Conservation (phyloP, 164 flowering plant genomes). For the Chimonanthus salicifolius region DNA sequence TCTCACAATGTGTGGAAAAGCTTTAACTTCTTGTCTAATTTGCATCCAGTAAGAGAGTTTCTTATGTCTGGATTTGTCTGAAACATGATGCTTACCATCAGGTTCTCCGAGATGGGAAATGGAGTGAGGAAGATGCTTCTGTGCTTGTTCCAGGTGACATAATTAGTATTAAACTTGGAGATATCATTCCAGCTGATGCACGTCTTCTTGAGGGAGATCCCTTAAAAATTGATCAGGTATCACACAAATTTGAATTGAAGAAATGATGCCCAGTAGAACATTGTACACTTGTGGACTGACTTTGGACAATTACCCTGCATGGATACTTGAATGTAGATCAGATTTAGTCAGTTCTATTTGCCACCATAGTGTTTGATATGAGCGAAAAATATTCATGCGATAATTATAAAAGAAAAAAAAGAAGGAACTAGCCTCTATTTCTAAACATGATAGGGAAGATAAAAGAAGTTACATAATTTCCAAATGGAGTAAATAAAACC, state of each 20-base stretch:
- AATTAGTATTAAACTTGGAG: conserved; percentile 13
- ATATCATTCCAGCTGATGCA: too few species aligned
- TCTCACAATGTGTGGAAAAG: background rate
- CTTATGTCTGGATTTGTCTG: background rate
- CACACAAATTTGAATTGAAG: background rate
- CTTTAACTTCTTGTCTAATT: background rate
- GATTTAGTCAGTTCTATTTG: too few species aligned
- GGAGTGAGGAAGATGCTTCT: conserved; percentile 69
- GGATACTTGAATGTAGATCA: too few species aligned
- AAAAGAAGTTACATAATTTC: too few species aligned
- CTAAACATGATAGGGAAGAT: too few species aligned
- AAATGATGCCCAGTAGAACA: background rate
- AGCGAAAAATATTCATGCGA: too few species aligned
- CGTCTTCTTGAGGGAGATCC: too few species aligned
- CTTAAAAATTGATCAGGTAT: conserved; percentile 54
- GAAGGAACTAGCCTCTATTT: too few species aligned
- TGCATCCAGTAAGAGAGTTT: background rate
- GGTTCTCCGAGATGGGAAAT: conserved; percentile 66
- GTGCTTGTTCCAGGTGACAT: conserved; percentile 78
- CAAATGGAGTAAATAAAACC: too few species aligned
- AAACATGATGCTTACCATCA: conserved; percentile 11
- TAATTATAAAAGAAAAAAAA: too few species aligned
- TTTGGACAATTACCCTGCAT: too few species aligned
- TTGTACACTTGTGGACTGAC: background rate
- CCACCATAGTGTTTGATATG: too few species aligned